Evolutionary conservation across 2,329 filamentous ascomycete species (phyloP), one percentile per base, ranked within the genome.

Genomic region (Cadophora sp.): DNA sequence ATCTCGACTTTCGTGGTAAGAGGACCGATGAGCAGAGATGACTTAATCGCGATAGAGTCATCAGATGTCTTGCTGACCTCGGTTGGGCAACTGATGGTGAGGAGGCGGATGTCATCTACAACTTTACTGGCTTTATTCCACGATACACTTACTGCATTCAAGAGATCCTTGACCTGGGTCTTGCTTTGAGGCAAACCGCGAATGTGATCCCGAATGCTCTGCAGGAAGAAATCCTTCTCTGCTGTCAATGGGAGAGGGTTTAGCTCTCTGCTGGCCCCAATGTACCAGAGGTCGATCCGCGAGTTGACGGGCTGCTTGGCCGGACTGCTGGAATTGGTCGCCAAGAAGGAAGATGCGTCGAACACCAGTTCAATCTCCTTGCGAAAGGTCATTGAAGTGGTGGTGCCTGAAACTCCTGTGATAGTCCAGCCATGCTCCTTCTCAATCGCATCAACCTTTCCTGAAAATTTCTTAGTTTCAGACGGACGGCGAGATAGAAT

Each of bases 181-280:
- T 83, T 80, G 66, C 83, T 81, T 76, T 91, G 90, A 14, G 84
- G 81, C 51, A 93, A 79, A 1, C 83, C 85, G 59, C 90, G 87
- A 51, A 92, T 81, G 66, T 90, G 86, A 66, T 92, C 89, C 53
- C 89, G 86, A 67, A 94, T 89, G 73, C 89, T 87, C 74, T 92
- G 87, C 8, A 95, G 80, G 77, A 94, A 92, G 80, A 94, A 94
- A 46, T 91, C 89, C 73, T 89, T 90, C 76, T 91, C 91, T 0
- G 85, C 84, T 1, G 88, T 89, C 63, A 88, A 79, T 0, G 87
- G 86, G 37, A 83, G 77, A 11, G 87, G 81, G 31, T 86, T 82
- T n/a, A 81, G 79, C 53, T 87, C 83, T 59, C 84, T 82, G 62
- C 81, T 83, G 71, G 86, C 85, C 29, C 86, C 90, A 71, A 93